phyloP scores from a whole-genome alignment of 2,329 filamentous ascomycete genomes.

The Neonectria magnoliae region DNA sequence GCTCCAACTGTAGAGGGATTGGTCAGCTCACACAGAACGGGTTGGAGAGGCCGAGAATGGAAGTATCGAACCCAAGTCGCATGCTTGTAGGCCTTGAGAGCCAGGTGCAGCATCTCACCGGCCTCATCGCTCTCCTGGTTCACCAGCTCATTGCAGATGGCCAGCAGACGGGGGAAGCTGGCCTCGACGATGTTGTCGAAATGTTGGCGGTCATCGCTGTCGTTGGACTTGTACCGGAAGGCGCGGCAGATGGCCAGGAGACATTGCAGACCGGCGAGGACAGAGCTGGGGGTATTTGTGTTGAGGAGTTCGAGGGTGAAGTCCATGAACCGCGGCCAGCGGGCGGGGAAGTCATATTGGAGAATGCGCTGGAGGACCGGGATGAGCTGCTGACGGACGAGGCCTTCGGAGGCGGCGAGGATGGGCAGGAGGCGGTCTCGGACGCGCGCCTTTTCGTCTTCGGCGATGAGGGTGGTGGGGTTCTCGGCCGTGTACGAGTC shows the following conservation, averaged over 20 bases:
- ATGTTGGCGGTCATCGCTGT: slow-evolving; percentile 79
- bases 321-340: slow-evolving; percentile 95
- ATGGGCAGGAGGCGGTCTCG: slow-evolving; percentile 89
- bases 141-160: slow-evolving; percentile 88
- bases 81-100: slow-evolving; percentile 97
- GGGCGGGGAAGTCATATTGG: slow-evolving; percentile 91
- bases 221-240: slow-evolving; percentile 88
- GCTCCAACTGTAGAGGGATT: slow-evolving; percentile 74
- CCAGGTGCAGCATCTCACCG: slow-evolving; percentile 94
- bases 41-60: neutral
- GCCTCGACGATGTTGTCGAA: slow-evolving; percentile 95
- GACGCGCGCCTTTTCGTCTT: slow-evolving; percentile 89
- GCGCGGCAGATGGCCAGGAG: slow-evolving; percentile 93
- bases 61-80: slow-evolving; percentile 80
- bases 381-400: slow-evolving; percentile 91
- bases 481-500: slow-evolving; percentile 76
- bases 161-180: slow-evolving; percentile 87
- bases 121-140: slow-evolving; percentile 93
- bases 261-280: slow-evolving; percentile 94
- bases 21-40: slow-evolving; percentile 38
- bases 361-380: slow-evolving; percentile 96
- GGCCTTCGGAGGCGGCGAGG: slow-evolving; percentile 80
- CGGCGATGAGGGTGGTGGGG: slow-evolving; percentile 73
- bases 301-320: slow-evolving; percentile 90
- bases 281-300: slow-evolving; percentile 84